Base-by-base conservation (phyloP, 371 early-diverging fungal genomes). In the Batrachochytrium dendrobatidis region DNA sequence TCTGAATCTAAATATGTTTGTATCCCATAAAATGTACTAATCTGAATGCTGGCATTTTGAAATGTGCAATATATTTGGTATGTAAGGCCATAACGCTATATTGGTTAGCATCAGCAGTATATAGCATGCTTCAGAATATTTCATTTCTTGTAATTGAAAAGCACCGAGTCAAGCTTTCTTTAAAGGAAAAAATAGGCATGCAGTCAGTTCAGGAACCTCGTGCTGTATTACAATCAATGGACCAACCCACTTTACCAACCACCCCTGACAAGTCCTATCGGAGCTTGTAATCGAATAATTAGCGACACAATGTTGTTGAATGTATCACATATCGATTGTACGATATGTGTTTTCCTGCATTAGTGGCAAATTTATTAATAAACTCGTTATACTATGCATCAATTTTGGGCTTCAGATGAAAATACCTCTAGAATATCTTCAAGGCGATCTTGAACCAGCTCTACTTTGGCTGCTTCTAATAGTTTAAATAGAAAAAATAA, bases 401-500 rank as follows among this genome's bases (percentile, higher is more conserved):
- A n/a, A n/a, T n/a, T n/a, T n/a, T n/a, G n/a, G n/a, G n/a, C n/a
- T n/a, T n/a, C n/a, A n/a, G n/a, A n/a, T n/a, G n/a, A n/a, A n/a
- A n/a, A n/a, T 56, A 84, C 85, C 75, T 90, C 88, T 50, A 91
- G 68, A 55, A 89, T 79, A 56, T 82, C 80, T 53, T 91, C 89
- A 26, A 90, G 75, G 62, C 83, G 82, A 29, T 68, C 69, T 58
- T 85, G 81, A 1, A 90, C 64, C 60, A 82, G 69, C 17, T 82
- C 74, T 0, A 90, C 74, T 55, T 61, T 61, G 10, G 24, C 17
- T 6, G 55, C 33, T 12, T 51, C 51, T 51, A n/a, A n/a, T n/a
- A n/a, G n/a, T n/a, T n/a, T n/a, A n/a, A n/a, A n/a, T n/a, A n/a
- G n/a, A n/a, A n/a, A n/a, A n/a, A n/a, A n/a, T n/a, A n/a, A n/a